Evolutionary conservation across 768 basidiomycete species (phyloP), one percentile per base, ranked within the genome.

Genomic region (Russula sp.): DNA sequence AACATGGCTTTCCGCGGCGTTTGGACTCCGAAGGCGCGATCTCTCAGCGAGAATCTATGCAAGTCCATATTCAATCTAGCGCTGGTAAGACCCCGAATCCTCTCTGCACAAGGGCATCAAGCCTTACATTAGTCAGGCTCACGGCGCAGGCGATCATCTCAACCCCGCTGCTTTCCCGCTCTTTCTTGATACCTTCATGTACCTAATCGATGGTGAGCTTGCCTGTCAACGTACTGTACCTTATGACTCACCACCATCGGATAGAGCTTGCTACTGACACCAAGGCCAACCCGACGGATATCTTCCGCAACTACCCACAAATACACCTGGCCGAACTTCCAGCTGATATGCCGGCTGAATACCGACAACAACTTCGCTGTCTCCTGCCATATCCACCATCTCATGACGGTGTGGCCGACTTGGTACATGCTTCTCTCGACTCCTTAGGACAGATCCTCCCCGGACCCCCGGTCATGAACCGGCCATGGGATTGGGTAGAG

Each of bases 401-500:
- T 8, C 79, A 80, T 55, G 74, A 75, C 14, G 72, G 79, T 22
- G 84, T 88, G 4, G 71, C 79, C 9, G 78, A 86, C 64, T 80
- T 93, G 37, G 79, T 81, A 3, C 81, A 81, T 52, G 81, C 83
- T 3, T 79, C 84, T 63, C 79, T 79, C 32, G 87, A 90, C 65
- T 50, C 73, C 18, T 75, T 74, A 13, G 87, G 87, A 0, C 77
- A 79, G 18, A 63, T 83, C 5, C 70, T 83, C 3, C 75, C 77
- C 63, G 79, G 81, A 20, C 70, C 74, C 4, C 78, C 82, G 2
- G 86, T 91, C 18, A 77, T 82, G 61, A 89, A 91, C 73, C 82
- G 84, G 37, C 88, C 91, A 4, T 93, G 90, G 90, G 90, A 93
- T 72, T 92, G 90, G 89, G 83, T 86, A 7, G 90, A 93, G 72